These are phyloP conservation scores for Colletotrichum plurivorum DNA, from an alignment of 2,329 filamentous ascomycete species.

Conservation along the genomic window DNA sequence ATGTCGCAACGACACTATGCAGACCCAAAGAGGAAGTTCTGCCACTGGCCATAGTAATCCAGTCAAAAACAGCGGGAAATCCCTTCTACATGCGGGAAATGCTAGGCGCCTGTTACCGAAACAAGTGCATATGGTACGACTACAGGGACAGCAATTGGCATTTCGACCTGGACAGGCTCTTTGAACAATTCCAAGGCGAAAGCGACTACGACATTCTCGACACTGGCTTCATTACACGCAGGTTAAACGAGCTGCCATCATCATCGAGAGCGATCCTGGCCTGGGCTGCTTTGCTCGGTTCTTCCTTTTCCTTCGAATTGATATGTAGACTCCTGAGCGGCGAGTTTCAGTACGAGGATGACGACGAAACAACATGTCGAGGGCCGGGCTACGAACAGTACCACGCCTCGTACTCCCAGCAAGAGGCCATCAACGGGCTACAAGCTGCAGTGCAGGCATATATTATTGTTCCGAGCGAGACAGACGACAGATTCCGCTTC, in stretches of 20 bases:
- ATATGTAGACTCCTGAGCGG: slow-evolving; percentile 83
- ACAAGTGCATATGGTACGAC: slow-evolving; percentile 91
- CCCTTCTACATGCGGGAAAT: slow-evolving; percentile 94
- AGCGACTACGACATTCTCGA: slow-evolving; percentile 85
- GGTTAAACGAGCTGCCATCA: slow-evolving; percentile 81
- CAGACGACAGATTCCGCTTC: slow-evolving; percentile 90
- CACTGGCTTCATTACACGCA: slow-evolving; percentile 84
- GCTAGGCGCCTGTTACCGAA: slow-evolving; percentile 87
- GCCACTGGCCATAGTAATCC: slow-evolving; percentile 85
- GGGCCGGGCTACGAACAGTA: slow-evolving; percentile 45
- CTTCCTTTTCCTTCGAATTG: slow-evolving; percentile 86
- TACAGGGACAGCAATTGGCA: slow-evolving; percentile 87
- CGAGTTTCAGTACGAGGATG: slow-evolving; percentile 75
- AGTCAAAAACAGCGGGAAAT: slow-evolving; percentile 90
- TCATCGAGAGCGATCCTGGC: slow-evolving; percentile 84
- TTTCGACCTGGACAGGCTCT: slow-evolving; percentile 88
- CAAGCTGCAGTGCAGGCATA: slow-evolving; percentile 76
- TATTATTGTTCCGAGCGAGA: slow-evolving; percentile 84
- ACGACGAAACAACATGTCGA: slow-evolving; percentile 53
- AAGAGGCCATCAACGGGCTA: slow-evolving; percentile 82
- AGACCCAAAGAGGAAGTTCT: slow-evolving; percentile 79
- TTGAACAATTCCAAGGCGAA: slow-evolving; percentile 85
- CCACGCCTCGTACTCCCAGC: slow-evolving; percentile 69
- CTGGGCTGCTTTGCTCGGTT: slow-evolving; percentile 89
- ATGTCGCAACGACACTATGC: slow-evolving; percentile 86